These are phyloP conservation scores for Mucor plumbeus DNA, from an alignment of 371 early-diverging fungal species.

Conservation along the genomic window DNA sequence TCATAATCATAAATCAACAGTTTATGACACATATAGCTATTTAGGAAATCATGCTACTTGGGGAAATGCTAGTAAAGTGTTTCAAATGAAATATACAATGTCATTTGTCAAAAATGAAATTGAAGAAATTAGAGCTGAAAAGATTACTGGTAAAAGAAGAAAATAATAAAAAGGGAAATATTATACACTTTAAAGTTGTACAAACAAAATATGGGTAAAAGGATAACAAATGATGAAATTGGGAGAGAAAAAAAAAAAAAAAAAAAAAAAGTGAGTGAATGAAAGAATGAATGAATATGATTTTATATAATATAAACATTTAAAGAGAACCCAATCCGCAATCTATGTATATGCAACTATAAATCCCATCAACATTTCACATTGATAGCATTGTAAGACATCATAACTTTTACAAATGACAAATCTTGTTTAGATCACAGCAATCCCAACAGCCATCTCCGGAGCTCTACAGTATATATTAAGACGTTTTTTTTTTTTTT, in stretches of 20 bases:
- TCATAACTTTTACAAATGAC: conserved; percentile 1
- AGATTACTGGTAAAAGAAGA: conserved; percentile 41
- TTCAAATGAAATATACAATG: conserved; percentile 37
- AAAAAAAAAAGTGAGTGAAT: not conserved
- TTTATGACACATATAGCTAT: conserved; percentile 45
- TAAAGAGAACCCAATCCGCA: too few relatives aligned
- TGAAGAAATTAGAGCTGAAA: conserved; percentile 31
- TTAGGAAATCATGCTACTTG: conserved; percentile 43
- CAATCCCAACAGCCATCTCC: not conserved
- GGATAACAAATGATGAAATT: not conserved
- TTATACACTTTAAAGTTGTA: not conserved
- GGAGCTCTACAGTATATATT: not conserved
- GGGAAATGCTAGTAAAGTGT: conserved; percentile 33
- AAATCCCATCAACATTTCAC: not conserved
- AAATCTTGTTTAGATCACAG: conserved; percentile 1
- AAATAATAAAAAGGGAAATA: conserved; percentile 11
- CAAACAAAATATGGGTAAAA: not conserved
- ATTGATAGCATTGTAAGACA: not conserved
- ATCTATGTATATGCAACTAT: too few relatives aligned
- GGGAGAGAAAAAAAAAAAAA: not conserved
- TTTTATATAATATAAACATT: too few relatives aligned
- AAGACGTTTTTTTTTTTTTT: not conserved
- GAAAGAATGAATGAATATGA: not conserved
- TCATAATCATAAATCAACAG: conserved; percentile 7
- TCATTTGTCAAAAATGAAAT: conserved; percentile 35